Evolutionary conservation across 2,329 filamentous ascomycete species (phyloP), one percentile per base, ranked within the genome.

Genomic region (Nectriaceae sp.): DNA sequence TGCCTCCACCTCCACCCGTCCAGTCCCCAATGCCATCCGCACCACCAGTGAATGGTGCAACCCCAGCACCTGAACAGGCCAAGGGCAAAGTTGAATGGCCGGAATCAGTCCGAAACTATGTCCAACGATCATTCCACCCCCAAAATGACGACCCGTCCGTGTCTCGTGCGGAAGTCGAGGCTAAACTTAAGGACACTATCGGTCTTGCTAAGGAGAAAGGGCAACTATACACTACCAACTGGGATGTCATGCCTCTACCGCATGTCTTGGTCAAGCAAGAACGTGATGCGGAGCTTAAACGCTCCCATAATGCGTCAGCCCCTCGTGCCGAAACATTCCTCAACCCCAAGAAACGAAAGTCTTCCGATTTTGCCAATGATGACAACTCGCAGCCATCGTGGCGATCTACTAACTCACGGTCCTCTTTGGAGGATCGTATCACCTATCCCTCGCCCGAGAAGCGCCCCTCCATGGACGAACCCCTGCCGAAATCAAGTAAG

Each of bases 101-200:
- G 24, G 75, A 82, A 37, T 82, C 87, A n/a, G 90, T 97, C 51
- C 88, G 91, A 60, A 77, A 80, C 57, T 97, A 97, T 72, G 93
- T 97, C 24, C 87, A 91, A 63, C 85, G 91, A 64, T 92, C 91
- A 21, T 97, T 97, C 67, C 84, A 89, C 42, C 81, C 84, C 21
- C 81, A 84, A 49, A 89, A 91, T 65, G 75, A 85, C 56, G 79
- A 88, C 53, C 63, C 79, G 4, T 78, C 80, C 33, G 81, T 92
- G 39, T 69, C 75, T 42, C 80, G 81, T 44, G 63, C 78, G 44
- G 90, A 96, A 48, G 87, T 97, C 78, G 88, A 96, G 69, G 76
- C 77, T 51, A 95, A 91, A 65, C 76, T 99, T 55, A 96, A 93
- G 70, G 75, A 86, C 52, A 87, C 91, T 59, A 97, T 99, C 66